phyloP scores from a whole-genome alignment of 1,284 basidiomycete genomes.

The Cryptococcus sp. region DNA sequence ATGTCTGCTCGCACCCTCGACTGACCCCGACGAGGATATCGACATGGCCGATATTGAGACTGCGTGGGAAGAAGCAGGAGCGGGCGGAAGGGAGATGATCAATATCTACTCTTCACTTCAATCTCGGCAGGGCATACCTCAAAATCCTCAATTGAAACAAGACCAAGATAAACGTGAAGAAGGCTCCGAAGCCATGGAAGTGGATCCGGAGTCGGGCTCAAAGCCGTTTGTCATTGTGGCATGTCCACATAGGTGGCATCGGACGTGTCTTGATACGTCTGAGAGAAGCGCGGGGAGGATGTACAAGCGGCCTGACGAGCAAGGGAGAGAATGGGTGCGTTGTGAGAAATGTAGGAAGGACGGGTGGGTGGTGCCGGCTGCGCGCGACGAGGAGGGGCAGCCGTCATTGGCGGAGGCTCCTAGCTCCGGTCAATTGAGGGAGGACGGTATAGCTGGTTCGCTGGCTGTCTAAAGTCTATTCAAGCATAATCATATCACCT shows the following conservation, averaged over 20 bases:
- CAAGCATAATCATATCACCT: too few relatives aligned
- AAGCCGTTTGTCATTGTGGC: slow-evolving; percentile 29
- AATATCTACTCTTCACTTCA: slow-evolving; percentile 36
- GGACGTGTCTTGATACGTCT: slow-evolving; percentile 36
- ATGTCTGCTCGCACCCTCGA: slow-evolving; percentile 34
- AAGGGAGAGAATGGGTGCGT: slow-evolving; percentile 37
- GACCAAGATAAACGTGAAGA: background rate
- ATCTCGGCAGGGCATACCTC: background rate
- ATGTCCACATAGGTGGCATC: slow-evolving; percentile 45
- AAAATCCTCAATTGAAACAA: slow-evolving; percentile 2
- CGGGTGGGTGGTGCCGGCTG: slow-evolving; percentile 29
- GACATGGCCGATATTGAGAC: slow-evolving; percentile 15
- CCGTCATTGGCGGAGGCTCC: background rate
- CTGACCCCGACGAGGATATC: slow-evolving; percentile 21
- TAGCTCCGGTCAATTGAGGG: background rate
- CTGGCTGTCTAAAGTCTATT: background rate
- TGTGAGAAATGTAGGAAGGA: slow-evolving; percentile 47
- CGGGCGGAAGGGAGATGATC: slow-evolving; percentile 36
- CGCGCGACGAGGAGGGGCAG: background rate
- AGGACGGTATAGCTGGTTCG: background rate
- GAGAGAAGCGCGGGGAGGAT: slow-evolving; percentile 33
- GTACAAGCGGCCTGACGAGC: slow-evolving; percentile 12
- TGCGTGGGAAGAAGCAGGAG: slow-evolving; percentile 7
- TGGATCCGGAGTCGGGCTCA: background rate
- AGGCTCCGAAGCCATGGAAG: slow-evolving; percentile 1